Conservation (phyloP, 1,284 basidiomycete genomes). For the Pholiota adiposa region DNA sequence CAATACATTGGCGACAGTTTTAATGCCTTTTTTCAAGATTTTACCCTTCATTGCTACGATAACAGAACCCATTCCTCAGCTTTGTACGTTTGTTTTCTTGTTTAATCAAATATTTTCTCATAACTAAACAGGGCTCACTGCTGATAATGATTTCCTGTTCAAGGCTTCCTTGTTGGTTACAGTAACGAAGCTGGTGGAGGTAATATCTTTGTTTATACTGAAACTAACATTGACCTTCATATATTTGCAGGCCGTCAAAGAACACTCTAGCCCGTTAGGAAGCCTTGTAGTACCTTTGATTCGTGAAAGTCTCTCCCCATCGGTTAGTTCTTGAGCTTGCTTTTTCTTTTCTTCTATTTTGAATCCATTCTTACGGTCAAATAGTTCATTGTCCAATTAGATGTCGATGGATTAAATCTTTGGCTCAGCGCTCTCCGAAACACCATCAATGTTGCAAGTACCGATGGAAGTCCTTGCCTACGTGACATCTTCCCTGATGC, state of each 20-base stretch:
- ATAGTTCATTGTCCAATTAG: conserved; percentile 74
- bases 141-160: conserved; percentile 79
- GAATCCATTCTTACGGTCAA: conserved; percentile 7
- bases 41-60: conserved; percentile 71
- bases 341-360: neutral
- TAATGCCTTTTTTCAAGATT: conserved; percentile 51
- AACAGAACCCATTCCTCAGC: conserved; percentile 67
- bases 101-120: conserved; percentile 3
- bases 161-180: conserved; percentile 77
- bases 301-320: conserved; percentile 71
- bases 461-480: conserved; percentile 56
- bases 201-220: conserved; percentile 34
- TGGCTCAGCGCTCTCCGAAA: conserved; percentile 81
- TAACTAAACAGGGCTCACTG: conserved; percentile 56
- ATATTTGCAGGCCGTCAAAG: conserved; percentile 57
- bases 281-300: conserved; percentile 75
- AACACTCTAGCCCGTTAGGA: conserved; percentile 59
- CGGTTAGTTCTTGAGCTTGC: conserved; percentile 50
- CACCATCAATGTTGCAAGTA: conserved; percentile 55
- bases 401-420: conserved; percentile 77
- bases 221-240: neutral
- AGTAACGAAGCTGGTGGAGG: conserved; percentile 74
- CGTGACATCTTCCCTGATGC: conserved; percentile 73
- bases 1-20: neutral
- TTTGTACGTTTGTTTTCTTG: conserved; percentile 60